Evolutionary conservation across 208 protist species (phyloP).

Genomic region (Crithidia brevicula): DNA sequence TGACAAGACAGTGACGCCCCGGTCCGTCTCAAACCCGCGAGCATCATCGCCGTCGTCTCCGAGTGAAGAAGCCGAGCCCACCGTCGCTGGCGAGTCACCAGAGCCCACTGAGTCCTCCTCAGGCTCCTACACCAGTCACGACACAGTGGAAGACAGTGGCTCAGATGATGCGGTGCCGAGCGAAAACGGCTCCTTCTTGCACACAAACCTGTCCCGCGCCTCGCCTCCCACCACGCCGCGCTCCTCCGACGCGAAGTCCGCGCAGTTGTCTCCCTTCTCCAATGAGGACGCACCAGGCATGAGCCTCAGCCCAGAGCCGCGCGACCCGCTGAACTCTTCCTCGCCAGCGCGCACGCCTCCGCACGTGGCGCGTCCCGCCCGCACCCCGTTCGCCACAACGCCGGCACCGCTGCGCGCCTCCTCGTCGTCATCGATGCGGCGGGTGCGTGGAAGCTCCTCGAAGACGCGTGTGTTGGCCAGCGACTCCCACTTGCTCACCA

Average conservation of each 20-base stretch:
- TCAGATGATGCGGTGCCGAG: neutral
- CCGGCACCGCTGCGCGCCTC: neutral
- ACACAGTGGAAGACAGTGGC: too few relatives aligned
- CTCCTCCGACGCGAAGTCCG: neutral
- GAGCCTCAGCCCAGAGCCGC: conserved; percentile 26
- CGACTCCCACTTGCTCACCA: conserved; percentile 37
- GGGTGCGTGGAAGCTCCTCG: neutral
- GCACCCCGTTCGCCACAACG: conserved; percentile 6
- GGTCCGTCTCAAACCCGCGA: too few relatives aligned
- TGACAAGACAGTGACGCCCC: too few relatives aligned
- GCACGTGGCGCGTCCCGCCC: neutral
- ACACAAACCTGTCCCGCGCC: conserved; percentile 16
- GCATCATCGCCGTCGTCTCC: neutral
- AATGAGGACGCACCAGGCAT: conserved; percentile 4
- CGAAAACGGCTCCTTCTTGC: conserved; percentile 22
- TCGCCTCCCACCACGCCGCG: neutral
- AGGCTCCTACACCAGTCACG: too few relatives aligned
- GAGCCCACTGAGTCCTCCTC: neutral
- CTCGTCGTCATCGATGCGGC: conserved; percentile 3
- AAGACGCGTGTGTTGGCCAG: conserved; percentile 18
- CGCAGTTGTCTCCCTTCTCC: neutral
- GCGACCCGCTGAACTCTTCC: neutral
- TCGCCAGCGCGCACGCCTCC: conserved; percentile 1
- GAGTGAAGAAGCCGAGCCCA: neutral
- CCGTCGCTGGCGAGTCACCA: too few relatives aligned